These are phyloP conservation scores for Candida maesae DNA, from an alignment of 805 yeast species.

Conservation along the genomic window DNA sequence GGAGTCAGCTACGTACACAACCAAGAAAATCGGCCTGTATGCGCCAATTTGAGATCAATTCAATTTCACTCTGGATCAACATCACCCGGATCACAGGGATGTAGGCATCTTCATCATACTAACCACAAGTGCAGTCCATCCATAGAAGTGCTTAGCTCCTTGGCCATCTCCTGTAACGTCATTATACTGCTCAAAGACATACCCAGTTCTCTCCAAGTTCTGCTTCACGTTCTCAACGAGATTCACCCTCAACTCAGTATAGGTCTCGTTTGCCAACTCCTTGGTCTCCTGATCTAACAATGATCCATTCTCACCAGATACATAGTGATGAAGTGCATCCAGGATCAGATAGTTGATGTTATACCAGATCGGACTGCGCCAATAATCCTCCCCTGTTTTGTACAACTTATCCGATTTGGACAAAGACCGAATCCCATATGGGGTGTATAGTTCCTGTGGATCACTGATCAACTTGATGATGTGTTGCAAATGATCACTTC, in stretches of 20 bases:
- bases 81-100: no score
- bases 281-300: slow-evolving; percentile 28
- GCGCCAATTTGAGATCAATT: no score
- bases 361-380: slow-evolving; percentile 95
- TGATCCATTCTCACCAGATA: slow-evolving; percentile 21
- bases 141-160: slow-evolving; percentile 87
- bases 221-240: slow-evolving; percentile 62
- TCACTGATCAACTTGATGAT: slow-evolving; percentile 59
- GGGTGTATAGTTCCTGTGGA: slow-evolving; percentile 72
- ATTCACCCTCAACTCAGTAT: slow-evolving; percentile 57
- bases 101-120: slow-evolving; percentile 79
- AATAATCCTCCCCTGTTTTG: slow-evolving; percentile 83
- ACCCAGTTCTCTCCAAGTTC: slow-evolving; percentile 76
- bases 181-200: slow-evolving; percentile 88
- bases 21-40: no score
- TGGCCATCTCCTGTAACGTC: slow-evolving; percentile 69
- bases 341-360: slow-evolving; percentile 82
- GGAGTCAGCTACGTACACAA: no score
- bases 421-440: slow-evolving; percentile 76
- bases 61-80: no score
- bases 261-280: slow-evolving; percentile 43
- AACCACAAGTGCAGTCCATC: slow-evolving; percentile 87
- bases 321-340: slow-evolving; percentile 63
- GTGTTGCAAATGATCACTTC: slow-evolving; percentile 43
- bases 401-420: slow-evolving; percentile 63